These are phyloP conservation scores for Farysia itapuensis DNA, from an alignment of 1,284 basidiomycete species.

Conservation along the genomic window DNA sequence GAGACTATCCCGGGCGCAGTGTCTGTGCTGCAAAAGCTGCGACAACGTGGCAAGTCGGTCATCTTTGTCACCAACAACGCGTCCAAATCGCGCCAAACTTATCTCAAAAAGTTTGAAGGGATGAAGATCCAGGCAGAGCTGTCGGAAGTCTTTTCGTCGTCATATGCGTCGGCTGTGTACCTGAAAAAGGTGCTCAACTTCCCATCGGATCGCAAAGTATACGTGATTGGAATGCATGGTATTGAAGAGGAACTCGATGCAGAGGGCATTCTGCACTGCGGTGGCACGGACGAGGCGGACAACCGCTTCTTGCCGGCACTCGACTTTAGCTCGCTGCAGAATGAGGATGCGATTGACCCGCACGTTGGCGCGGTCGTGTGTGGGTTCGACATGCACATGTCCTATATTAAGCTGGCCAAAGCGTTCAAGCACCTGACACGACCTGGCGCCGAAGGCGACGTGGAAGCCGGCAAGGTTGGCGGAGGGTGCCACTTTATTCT, in stretches of 20 bases:
- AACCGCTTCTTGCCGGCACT: constrained; percentile 73
- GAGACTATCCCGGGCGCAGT: constrained; percentile 46
- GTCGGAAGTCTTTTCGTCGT: constrained; percentile 93
- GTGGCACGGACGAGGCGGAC: constrained; percentile 85
- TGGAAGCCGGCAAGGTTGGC: constrained; percentile 65
- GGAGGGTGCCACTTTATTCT: constrained; percentile 81
- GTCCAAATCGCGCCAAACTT: constrained; percentile 82
- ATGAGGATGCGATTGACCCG: constrained; percentile 67
- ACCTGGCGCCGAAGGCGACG: constrained; percentile 35
- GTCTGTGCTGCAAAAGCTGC: constrained; percentile 61
- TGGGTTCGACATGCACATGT: constrained; percentile 65
- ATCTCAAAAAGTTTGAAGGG: constrained; percentile 87
- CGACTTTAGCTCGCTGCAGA: constrained; percentile 68
- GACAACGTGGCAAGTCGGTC: constrained; percentile 73
- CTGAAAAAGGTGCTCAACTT: constrained; percentile 84
- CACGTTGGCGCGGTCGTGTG: constrained; percentile 86
- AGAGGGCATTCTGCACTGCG: constrained; percentile 77
- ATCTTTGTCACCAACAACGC: constrained; percentile 98
- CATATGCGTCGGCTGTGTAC: constrained; percentile 90
- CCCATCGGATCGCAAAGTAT: constrained; percentile 88
- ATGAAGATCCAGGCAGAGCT: constrained; percentile 77
- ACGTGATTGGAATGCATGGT: constrained; percentile 89
- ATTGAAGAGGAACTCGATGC: constrained; percentile 87
- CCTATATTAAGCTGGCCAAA: constrained; percentile 88
- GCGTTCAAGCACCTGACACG: constrained; percentile 80